phyloP scores from a whole-genome alignment of 768 basidiomycete genomes.

The Kwoniella sp. region DNA sequence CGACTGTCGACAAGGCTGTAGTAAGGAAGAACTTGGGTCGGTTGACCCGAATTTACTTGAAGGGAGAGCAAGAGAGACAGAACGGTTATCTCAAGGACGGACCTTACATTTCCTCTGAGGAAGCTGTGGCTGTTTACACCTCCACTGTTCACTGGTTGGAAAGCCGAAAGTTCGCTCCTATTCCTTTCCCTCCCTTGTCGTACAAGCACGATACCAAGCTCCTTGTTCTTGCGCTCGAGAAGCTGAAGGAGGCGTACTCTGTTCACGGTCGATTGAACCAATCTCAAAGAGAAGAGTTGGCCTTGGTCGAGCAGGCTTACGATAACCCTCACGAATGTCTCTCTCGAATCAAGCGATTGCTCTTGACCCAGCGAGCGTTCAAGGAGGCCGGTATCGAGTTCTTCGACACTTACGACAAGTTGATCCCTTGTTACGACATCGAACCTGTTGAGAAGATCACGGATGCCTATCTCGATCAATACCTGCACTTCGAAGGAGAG shows the following conservation, averaged over 20 bases:
- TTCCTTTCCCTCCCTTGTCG: constrained; percentile 97
- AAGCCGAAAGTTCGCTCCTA: constrained; percentile 92
- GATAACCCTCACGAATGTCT: constrained; percentile 99
- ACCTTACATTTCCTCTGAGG: constrained; percentile 97
- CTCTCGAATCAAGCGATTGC: constrained; percentile 94
- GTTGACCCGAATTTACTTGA: constrained; percentile 93
- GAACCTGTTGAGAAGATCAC: constrained; percentile 99
- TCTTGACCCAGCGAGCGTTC: constrained; percentile 96
- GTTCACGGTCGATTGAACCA: constrained; percentile 98
- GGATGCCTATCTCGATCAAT: constrained; percentile 98
- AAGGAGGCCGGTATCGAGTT: constrained; percentile 94
- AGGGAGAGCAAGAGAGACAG: constrained; percentile 98
- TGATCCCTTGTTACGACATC: constrained; percentile 93
- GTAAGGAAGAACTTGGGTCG: constrained; percentile 99
- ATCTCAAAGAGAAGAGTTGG: constrained; percentile 95
- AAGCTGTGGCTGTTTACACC: constrained; percentile 97
- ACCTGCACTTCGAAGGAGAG: constrained; percentile 98
- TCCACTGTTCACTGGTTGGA: constrained; percentile 99
- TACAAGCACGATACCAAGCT: constrained; percentile 99
- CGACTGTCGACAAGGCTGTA: constrained; percentile 73
- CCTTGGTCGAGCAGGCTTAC: constrained; percentile 97
- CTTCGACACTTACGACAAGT: constrained; percentile 96
- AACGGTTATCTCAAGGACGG: constrained; percentile 99
- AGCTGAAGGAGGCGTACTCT: constrained; percentile 97
- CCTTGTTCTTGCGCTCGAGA: constrained; percentile 92